Base-by-base conservation (phyloP, 345 rosid genomes). In the Garcia nutans region DNA sequence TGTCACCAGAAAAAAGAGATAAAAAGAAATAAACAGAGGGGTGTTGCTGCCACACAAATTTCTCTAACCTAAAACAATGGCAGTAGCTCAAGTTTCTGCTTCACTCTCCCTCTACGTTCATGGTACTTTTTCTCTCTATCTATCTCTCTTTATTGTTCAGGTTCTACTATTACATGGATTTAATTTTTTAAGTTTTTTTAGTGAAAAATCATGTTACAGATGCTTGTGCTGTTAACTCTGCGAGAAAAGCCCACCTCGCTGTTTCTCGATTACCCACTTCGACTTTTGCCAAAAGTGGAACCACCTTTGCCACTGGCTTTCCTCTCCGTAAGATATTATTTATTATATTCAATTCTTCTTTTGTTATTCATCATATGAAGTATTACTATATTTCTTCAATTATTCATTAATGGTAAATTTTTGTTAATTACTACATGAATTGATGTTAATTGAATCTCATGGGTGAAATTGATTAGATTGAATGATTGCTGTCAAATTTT, bases 241-340 rank as follows among this genome's bases (percentile, higher is more conserved):
- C 85, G 2, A 74, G 66, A 79, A 68, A 66, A 79, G 62, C 75
- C 79, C 58, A 49, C 41, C 3, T 33, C 50, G 15, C 73, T 56
- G 28, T 76, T 71, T 70, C 84, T 69, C 75, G 73, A n/a, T 59
- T 82, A 71, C 87, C 81, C 66, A 63, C 66, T 41, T 87, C 86
- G 5, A 78, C 76, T 49, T 81, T 80, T 62, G 71, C 81, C 7
- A 74, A 80, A 70, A 63, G 16, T 28, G 52, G 89, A 55, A 60
- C 87, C 59, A 59, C 84, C 63, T 92, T 94, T 71, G 87, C 88
- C 28, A 77, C 96, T 60, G 94, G 92, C 47, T 85, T 88, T 74
- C 89, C 90, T 70, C 90, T 91, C 26, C 71, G 94, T 91, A 83
- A 64, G 85, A 3, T n/a, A 64, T 41, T n/a, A n/a, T 52, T 57